Percentiles rank a stretch among this genome's conserved stretches.
Conservation (phyloP, 129 eudicot genomes). For the Apium graveolens region DNA sequence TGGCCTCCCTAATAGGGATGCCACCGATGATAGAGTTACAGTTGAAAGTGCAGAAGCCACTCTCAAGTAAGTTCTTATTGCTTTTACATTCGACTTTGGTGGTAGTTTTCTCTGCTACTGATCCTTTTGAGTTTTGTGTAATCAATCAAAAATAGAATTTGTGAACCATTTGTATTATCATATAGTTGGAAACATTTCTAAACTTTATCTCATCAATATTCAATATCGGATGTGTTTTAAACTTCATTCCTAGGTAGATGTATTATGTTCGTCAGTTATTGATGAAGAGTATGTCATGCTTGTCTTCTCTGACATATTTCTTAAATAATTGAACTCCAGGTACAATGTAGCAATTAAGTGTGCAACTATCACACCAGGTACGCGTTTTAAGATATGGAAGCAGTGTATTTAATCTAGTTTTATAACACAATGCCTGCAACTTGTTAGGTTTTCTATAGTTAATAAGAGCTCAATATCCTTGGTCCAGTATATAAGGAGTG, state of each 20-base stretch:
- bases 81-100: background rate
- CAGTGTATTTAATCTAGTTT: no score
- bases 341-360: constrained; percentile 97
- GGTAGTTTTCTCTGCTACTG: background rate
- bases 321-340: constrained; percentile 24
- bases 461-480: background rate
- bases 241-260: background rate
- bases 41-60: constrained; percentile 15
- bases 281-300: background rate
- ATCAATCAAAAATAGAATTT: background rate
- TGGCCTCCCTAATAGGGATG: constrained; percentile 16
- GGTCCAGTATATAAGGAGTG: background rate
- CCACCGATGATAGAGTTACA: constrained; percentile 16
- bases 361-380: constrained; percentile 98
- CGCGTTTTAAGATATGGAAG: no score
- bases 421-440: background rate
- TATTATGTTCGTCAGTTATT: no score
- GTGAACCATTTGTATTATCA: background rate
- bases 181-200: background rate
- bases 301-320: background rate
- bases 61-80: constrained; percentile 10
- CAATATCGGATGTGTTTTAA: background rate
- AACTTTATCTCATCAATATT: background rate
- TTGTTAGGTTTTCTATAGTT: constrained; percentile 1
- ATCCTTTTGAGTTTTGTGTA: background rate